Base-by-base conservation (phyloP, 2,329 filamentous ascomycete genomes). In the Phialophora macrospora region DNA sequence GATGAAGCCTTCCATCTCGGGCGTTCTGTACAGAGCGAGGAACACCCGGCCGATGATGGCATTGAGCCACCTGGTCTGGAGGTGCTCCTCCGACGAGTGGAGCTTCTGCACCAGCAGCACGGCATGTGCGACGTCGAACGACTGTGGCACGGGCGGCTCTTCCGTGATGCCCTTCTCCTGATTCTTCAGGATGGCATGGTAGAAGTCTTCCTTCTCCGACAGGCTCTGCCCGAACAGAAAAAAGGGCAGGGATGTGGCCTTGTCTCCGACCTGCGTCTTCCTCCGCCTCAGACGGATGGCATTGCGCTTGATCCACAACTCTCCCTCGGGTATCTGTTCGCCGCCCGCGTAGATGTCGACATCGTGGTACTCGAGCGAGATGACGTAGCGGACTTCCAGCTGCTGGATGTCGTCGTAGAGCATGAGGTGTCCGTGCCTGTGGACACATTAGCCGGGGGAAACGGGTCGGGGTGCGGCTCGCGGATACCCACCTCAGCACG, bases 171-270 rank as follows among this genome's bases (percentile, higher is more conserved):
- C 83, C 72, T 89, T 88, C 71, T 93, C 89, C 75, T 96, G 91
- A 69, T 93, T 96, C 72, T 89, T 88, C 46, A 99, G 82, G 72
- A 99, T 82, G 12, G 94, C 91, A 78, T 97, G 94, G 77, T 99
- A 99, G 78, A 99, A 98, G 76, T 99, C 95, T 77, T 99, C 95
- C 77, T 99, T 99, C 55, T 95, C 92, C 0, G 93, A 97, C 76
- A 92, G 92, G 74, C 96, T 97, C 71, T 98, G 93, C 0, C 92
- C 96, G 77, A 98, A 99, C 4, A 99, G 82, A 74, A 89, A 98
- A 79, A 97, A 98, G 0, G 95, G 93, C 71, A 91, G 93, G 6
- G 91, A 88, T 2, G 85, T 74, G 38, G 85, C 83, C 30, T 83
- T 72, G 38, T 89, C 86, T 28, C 80, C 79, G 28, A 81, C 81